phyloP scores from a whole-genome alignment of 2,329 filamentous ascomycete species.

The Ilyonectria sp. region DNA sequence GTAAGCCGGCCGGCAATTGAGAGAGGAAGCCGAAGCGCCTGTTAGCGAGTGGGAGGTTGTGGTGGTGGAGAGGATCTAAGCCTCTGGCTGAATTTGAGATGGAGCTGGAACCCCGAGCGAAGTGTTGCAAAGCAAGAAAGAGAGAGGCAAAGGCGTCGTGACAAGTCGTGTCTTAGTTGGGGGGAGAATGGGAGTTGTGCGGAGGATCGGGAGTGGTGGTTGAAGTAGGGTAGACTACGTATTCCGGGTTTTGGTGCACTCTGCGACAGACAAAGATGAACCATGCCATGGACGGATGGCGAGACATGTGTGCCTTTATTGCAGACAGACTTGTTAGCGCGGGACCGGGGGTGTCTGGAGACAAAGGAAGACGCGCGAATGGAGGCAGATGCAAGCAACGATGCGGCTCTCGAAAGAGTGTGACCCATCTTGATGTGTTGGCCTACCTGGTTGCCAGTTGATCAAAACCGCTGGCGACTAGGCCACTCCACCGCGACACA shows the following conservation, averaged over 20 bases:
- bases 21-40: neutral
- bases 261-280: constrained; percentile 53
- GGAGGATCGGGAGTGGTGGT: constrained; percentile 49
- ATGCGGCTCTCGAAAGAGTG: constrained; percentile 78
- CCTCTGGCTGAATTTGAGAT: constrained; percentile 11
- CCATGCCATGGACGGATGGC: constrained; percentile 61
- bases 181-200: constrained; percentile 32
- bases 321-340: constrained; percentile 67
- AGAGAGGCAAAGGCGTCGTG: constrained; percentile 14
- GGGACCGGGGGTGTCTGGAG: constrained; percentile 65
- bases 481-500: constrained; percentile 71
- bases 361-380: constrained; percentile 56
- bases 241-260: constrained; percentile 62
- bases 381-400: constrained; percentile 70
- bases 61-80: constrained; percentile 8
- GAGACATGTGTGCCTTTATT: constrained; percentile 75
- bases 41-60: constrained; percentile 6
- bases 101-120: constrained; percentile 3
- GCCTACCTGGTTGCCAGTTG: constrained; percentile 88
- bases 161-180: constrained; percentile 29
- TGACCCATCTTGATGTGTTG: constrained; percentile 90
- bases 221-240: constrained; percentile 63
- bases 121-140: neutral
- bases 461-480: constrained; percentile 75
- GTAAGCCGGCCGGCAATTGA: constrained; percentile 16